phyloP scores from a whole-genome alignment of 805 yeast species.

The Spathaspora girioi region DNA sequence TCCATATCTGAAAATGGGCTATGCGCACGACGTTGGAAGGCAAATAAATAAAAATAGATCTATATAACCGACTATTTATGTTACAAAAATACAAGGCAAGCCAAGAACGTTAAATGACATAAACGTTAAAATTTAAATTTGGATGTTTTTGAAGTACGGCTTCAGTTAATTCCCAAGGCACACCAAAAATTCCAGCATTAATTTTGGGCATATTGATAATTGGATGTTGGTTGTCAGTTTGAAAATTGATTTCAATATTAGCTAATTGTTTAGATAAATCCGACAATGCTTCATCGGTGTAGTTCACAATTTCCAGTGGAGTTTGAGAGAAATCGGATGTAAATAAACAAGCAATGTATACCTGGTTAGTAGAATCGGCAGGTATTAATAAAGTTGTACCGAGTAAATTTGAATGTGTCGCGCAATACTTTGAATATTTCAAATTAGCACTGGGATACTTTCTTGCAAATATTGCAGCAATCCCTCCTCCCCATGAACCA shows the following conservation, averaged over 20 bases:
- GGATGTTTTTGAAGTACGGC: conserved; percentile 33
- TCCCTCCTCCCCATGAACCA: conserved; percentile 86
- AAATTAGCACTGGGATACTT: conserved; percentile 56
- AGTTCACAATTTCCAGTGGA: conserved; percentile 42
- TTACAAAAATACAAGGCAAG: background rate
- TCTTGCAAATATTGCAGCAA: conserved; percentile 56
- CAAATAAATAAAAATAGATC: background rate
- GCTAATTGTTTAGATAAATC: conserved; percentile 42
- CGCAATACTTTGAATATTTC: conserved; percentile 45
- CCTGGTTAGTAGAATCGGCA: conserved; percentile 23
- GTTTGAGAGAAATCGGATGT: conserved; percentile 51
- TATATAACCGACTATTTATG: background rate
- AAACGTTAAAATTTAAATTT: conserved; percentile 42
- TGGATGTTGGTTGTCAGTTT: conserved; percentile 12
- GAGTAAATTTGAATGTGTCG: conserved; percentile 29
- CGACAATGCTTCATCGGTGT: conserved; percentile 49
- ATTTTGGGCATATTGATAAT: conserved; percentile 67
- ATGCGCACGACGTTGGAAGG: background rate
- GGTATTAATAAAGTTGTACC: conserved; percentile 55
- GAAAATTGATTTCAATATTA: background rate
- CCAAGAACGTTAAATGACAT: conserved; percentile 27
- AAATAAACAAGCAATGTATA: conserved; percentile 62
- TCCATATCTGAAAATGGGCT: background rate
- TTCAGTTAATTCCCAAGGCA: conserved; percentile 76
- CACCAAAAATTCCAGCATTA: conserved; percentile 75